Conservation (phyloP, 1,139 yeast genomes). For the Nakaseomyces uthaithaninus region DNA sequence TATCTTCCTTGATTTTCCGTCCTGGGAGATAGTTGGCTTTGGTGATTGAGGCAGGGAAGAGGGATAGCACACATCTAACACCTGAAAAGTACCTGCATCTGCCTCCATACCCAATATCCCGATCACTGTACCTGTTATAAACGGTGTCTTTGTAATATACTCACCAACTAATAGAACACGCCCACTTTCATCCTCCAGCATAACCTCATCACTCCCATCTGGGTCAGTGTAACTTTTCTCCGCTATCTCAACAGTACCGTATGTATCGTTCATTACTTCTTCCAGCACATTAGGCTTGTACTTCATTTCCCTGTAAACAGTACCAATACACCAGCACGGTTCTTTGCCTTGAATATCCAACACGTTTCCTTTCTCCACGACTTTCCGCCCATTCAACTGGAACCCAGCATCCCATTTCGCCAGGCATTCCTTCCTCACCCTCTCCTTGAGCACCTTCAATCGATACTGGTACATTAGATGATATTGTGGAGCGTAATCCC, state of each 20-base stretch:
- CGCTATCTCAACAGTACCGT: constrained; percentile 36
- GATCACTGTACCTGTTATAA: constrained; percentile 83
- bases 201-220: constrained; percentile 45
- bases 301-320: constrained; percentile 75
- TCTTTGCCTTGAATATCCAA: constrained; percentile 64
- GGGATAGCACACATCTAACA: constrained; percentile 73
- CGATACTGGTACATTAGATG: constrained; percentile 66
- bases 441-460: constrained; percentile 44
- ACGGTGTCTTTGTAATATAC: constrained; percentile 38
- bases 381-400: constrained; percentile 34
- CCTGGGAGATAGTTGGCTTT: constrained; percentile 15
- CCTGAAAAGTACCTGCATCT: constrained; percentile 76
- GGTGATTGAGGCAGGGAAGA: constrained; percentile 50
- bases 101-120: constrained; percentile 84
- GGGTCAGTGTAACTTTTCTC: constrained; percentile 43
- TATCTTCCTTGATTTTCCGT: constrained; percentile 32
- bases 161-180: constrained; percentile 69
- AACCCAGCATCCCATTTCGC: constrained; percentile 47
- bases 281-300: constrained; percentile 76
- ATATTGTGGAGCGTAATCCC: constrained; percentile 64
- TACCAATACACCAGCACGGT: constrained; percentile 86
- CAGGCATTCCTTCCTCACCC: constrained; percentile 45
- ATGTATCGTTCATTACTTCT: constrained; percentile 55
- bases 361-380: constrained; percentile 48
- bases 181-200: constrained; percentile 92